phyloP scores from a whole-genome alignment of 805 yeast genomes.

The Spathaspora girioi region DNA sequence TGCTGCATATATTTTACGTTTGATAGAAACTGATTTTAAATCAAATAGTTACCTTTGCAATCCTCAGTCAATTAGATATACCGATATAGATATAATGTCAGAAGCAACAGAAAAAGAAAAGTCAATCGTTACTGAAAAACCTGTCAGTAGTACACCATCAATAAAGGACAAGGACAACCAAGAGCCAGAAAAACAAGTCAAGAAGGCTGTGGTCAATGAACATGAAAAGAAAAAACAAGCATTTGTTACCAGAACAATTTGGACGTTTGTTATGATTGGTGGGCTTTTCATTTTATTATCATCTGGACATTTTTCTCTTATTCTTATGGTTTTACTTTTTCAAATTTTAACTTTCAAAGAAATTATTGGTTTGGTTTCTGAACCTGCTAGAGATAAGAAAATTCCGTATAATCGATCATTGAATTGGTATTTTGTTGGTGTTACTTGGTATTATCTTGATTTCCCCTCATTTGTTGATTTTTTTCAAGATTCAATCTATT shows the following conservation, averaged over 20 bases:
- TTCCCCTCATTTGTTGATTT: slow-evolving; percentile 77
- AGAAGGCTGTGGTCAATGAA: slow-evolving; percentile 29
- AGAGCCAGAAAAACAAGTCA: neutral
- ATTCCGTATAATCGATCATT: slow-evolving; percentile 78
- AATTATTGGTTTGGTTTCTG: slow-evolving; percentile 80
- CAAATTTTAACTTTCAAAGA: slow-evolving; percentile 88
- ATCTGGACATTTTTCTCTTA: slow-evolving; percentile 83
- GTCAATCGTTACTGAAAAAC: neutral
- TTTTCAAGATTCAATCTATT: slow-evolving; percentile 50
- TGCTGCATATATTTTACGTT: neutral
- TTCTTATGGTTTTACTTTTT: slow-evolving; percentile 63
- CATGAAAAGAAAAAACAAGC: slow-evolving; percentile 72
- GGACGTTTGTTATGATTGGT: slow-evolving; percentile 90
- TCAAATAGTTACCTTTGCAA: neutral
- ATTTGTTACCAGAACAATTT: slow-evolving; percentile 80
- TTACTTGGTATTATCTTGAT: slow-evolving; percentile 87
- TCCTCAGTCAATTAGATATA: neutral
- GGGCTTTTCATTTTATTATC: slow-evolving; percentile 67
- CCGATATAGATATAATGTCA: neutral
- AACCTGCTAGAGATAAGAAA: slow-evolving; percentile 78
- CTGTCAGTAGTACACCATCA: neutral
- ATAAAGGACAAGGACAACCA: neutral
- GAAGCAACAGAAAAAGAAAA: slow-evolving; percentile 2
- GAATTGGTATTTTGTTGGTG: slow-evolving; percentile 87
- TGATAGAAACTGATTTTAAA: neutral